These are phyloP conservation scores for Penicillium sp. DNA, from an alignment of 2,329 filamentous ascomycete species.

Conservation along the genomic window DNA sequence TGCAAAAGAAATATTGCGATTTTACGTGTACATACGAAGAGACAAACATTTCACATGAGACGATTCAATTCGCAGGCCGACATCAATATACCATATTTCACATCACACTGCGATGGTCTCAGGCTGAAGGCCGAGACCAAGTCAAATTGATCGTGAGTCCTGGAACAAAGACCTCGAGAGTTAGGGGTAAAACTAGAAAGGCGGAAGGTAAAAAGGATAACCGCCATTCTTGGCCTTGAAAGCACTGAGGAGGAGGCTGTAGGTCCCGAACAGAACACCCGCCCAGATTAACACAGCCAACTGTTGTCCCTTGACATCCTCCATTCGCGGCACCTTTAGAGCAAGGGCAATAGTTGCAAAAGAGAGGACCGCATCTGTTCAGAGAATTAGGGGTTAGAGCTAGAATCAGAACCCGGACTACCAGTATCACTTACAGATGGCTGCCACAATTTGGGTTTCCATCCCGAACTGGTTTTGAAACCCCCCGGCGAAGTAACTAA, in stretches of 20 bases:
- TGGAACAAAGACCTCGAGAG: background rate
- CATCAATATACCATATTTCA: too few species aligned
- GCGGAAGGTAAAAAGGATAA: slow-evolving; percentile 90
- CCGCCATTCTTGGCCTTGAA: slow-evolving; percentile 93
- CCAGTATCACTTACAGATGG: slow-evolving; percentile 66
- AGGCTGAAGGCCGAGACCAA: background rate
- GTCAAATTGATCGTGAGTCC: too few species aligned
- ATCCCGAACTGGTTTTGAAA: slow-evolving; percentile 93
- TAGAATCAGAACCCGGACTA: background rate
- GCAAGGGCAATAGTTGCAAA: slow-evolving; percentile 89
- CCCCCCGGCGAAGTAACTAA: slow-evolving; percentile 83
- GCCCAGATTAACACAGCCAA: slow-evolving; percentile 76
- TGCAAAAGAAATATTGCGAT: too few species aligned
- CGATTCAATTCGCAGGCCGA: background rate
- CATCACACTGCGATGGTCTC: background rate
- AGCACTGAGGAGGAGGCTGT: slow-evolving; percentile 88
- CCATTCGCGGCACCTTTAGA: slow-evolving; percentile 84
- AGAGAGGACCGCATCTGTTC: slow-evolving; percentile 66
- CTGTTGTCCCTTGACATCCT: slow-evolving; percentile 69
- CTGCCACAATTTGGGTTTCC: slow-evolving; percentile 91
- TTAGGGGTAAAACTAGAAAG: slow-evolving; percentile 58
- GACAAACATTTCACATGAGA: background rate
- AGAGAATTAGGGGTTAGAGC: slow-evolving; percentile 12
- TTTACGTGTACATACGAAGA: too few species aligned
- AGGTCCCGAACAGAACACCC: slow-evolving; percentile 69